These are phyloP conservation scores for Daedaleopsis sinensis DNA, from an alignment of 768 basidiomycete genomes.

Conservation along the genomic window DNA sequence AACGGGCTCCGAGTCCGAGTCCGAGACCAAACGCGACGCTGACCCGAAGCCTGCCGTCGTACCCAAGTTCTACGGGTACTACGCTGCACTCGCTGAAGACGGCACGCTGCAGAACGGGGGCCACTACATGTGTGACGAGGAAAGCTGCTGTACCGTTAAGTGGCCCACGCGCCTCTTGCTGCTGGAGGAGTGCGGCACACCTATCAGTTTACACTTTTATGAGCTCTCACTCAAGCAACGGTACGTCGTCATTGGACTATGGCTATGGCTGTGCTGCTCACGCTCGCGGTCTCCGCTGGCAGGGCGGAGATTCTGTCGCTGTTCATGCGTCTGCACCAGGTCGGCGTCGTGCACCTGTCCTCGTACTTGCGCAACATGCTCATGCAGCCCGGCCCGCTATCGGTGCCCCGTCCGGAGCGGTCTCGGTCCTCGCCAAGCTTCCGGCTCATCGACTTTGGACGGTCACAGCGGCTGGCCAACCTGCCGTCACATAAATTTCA, in stretches of 20 bases:
- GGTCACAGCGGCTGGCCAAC: constrained; percentile 10
- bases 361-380: constrained; percentile 47
- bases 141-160: background rate
- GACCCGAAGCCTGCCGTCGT: constrained; percentile 42
- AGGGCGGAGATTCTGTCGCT: background rate
- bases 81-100: constrained; percentile 34
- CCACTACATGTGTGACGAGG: background rate
- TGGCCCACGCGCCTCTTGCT: constrained; percentile 44
- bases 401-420: constrained; percentile 32
- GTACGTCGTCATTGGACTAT: constrained; percentile 11
- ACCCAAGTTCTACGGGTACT: constrained; percentile 70
- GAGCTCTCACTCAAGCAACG: constrained; percentile 28
- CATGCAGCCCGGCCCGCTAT: constrained; percentile 43
- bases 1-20: background rate
- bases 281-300: background rate
- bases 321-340: constrained; percentile 12
- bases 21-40: background rate
- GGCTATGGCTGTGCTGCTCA: no score
- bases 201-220: constrained; percentile 29
- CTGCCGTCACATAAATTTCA: background rate
- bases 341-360: constrained; percentile 45
- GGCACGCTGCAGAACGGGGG: background rate
- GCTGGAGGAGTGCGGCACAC: constrained; percentile 49
- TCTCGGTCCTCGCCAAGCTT: constrained; percentile 38
- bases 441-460: constrained; percentile 55